phyloP scores from a whole-genome alignment of 164 flowering plant species.

The Vitis rotundifolia region DNA sequence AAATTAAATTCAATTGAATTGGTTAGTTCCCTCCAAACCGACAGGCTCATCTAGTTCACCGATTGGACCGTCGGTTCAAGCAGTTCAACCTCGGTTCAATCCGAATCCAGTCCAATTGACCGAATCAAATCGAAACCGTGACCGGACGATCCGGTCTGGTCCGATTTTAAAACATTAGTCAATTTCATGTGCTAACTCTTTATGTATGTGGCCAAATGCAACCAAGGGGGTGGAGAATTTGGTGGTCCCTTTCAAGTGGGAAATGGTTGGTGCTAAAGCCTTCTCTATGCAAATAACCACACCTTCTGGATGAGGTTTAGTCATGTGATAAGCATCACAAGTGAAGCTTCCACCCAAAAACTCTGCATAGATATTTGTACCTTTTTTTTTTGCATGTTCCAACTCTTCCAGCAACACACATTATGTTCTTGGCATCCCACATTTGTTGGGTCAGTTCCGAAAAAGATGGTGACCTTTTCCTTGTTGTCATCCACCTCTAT shows the following conservation, averaged over 20 bases:
- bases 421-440: no score
- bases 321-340: constrained; percentile 98
- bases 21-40: no score
- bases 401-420: constrained; percentile 71
- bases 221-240: constrained; percentile 55
- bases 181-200: constrained; percentile 59
- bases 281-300: background rate
- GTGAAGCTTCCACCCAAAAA: constrained; percentile 97
- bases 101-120: no score
- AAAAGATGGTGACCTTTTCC: constrained; percentile 83
- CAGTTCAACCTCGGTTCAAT: no score
- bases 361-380: constrained; percentile 90
- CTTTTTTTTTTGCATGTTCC: constrained; percentile 96
- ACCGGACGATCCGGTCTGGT: no score
- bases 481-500: constrained; percentile 68
- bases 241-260: constrained; percentile 49
- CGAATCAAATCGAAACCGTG: no score
- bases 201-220: constrained; percentile 94
- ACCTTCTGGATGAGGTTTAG: constrained; percentile 96
- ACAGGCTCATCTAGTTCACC: no score
- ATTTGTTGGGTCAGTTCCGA: constrained; percentile 42
- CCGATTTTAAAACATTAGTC: no score
- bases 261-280: constrained; percentile 56
- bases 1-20: no score
- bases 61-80: no score